Base-by-base conservation (phyloP, 106 monocot species). In the Platanthera zijinensis region DNA sequence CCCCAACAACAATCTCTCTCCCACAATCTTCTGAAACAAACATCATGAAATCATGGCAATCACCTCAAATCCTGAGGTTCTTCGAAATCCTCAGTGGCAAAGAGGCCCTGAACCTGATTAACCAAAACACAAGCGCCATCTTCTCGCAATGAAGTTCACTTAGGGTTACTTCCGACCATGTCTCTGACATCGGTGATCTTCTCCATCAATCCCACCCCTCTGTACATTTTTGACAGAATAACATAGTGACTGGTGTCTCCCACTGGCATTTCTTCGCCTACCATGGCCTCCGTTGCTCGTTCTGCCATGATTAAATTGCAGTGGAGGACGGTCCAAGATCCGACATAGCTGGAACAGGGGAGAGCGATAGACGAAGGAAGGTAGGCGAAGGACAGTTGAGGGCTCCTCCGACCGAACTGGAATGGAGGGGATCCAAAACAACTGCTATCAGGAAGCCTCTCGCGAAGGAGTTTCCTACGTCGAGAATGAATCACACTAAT, bases 21-120 rank as follows among this genome's bases (percentile, higher is more conserved):
- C 67, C 30, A 71, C 83, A 92, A 74, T 83, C 78, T 71, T 88
- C 83, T 1, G 91, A 92, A 51, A 91, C 80, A 14, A 92, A 67
- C 67, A 89, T 86, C 5, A 80, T 89, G 50, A 80, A 82, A 66
- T 79, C 77, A 75, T 88, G 91, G 52, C 88, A 92, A 75, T 88
- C 88, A n/a, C 54, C 50, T 11, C 86, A 92, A 3, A 89, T 84
- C 73, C 91, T 84, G 13, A 92, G 84, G 74, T 92, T 92, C 78
- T 89, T 92, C 21, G 88, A 73, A 10, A 86, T 62, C 46, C 82
- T 80, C 28, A 89, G 83, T 0, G 57, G 56, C 57, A 72, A 74
- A 14, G 80, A 78, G 15, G 78, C 84, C 51, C 46, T 54, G 0
- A 83, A 79, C 18, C 68, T 84, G 51, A 86, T 80, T 76, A 89